Evolutionary conservation across 2,329 filamentous ascomycete genomes (phyloP).

Genomic region (Phaeoacremonium minimum): DNA sequence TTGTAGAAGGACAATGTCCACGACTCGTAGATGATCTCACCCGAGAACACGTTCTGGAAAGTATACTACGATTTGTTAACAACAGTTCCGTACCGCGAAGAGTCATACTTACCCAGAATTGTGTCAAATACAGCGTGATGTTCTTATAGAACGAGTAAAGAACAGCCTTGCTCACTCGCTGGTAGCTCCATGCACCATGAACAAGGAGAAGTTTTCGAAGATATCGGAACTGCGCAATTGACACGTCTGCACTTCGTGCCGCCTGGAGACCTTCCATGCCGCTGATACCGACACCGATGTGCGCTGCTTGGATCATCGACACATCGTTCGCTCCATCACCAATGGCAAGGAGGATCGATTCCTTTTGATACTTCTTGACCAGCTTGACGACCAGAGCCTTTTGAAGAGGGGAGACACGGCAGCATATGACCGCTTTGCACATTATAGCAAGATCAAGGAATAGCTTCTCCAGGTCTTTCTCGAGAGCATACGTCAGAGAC

Average conservation of each 20-base stretch:
- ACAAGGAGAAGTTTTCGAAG: slow-evolving; percentile 91
- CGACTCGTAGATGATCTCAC: slow-evolving; percentile 96
- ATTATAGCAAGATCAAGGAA: slow-evolving; percentile 91
- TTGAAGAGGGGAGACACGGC: slow-evolving; percentile 92
- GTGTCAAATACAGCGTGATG: slow-evolving; percentile 96
- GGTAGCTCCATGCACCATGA: slow-evolving; percentile 96
- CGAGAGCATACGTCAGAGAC: slow-evolving; percentile 86
- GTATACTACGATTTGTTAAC: slow-evolving; percentile 62
- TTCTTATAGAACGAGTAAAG: slow-evolving; percentile 99
- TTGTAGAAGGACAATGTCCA: slow-evolving; percentile 99
- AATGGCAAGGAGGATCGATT: slow-evolving; percentile 89
- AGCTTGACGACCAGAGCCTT: slow-evolving; percentile 98
- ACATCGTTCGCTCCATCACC: slow-evolving; percentile 98
- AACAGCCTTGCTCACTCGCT: slow-evolving; percentile 94
- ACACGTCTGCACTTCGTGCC: slow-evolving; percentile 89
- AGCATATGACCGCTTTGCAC: slow-evolving; percentile 99
- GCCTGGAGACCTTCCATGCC: slow-evolving; percentile 96
- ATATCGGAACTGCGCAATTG: slow-evolving; percentile 93
- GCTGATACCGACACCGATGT: slow-evolving; percentile 96
- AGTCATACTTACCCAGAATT: slow-evolving; percentile 77
- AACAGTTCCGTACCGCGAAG: neutral
- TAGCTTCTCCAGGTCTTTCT: slow-evolving; percentile 87
- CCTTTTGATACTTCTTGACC: slow-evolving; percentile 86
- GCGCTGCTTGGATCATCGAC: slow-evolving; percentile 99
- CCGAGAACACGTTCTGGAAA: slow-evolving; percentile 97